Percentiles rank a stretch among this genome's conserved stretches.
phyloP scores from a whole-genome alignment of 768 basidiomycete species.

The Kwoniella bestiolae region DNA sequence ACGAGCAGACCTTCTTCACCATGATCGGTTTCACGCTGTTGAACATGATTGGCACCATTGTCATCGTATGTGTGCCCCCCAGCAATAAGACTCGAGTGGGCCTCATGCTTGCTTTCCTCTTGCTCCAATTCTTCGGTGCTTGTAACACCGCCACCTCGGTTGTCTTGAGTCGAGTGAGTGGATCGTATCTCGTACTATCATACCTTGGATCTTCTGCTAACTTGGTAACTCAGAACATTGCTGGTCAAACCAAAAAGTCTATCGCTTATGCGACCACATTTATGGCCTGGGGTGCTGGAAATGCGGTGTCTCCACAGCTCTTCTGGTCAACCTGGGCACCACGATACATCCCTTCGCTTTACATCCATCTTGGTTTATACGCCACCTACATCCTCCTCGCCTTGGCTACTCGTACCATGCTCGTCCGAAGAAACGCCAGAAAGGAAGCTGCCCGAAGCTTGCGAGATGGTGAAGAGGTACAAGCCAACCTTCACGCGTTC shows the following conservation, averaged over 20 bases:
- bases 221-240: too few relatives aligned
- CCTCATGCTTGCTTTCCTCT: constrained; percentile 64
- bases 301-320: constrained; percentile 63
- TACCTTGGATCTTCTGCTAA: too few relatives aligned
- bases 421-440: constrained; percentile 59
- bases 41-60: constrained; percentile 63
- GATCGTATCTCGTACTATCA: background rate
- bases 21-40: constrained; percentile 63
- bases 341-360: constrained; percentile 58
- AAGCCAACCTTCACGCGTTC: constrained; percentile 35
- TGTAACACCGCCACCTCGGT: constrained; percentile 26
- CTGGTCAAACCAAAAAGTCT: constrained; percentile 64
- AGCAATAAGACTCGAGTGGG: constrained; percentile 61
- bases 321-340: constrained; percentile 62
- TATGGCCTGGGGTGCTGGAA: constrained; percentile 63
- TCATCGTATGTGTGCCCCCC: constrained; percentile 61
- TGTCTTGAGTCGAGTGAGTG: constrained; percentile 24
- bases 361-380: constrained; percentile 21
- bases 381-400: constrained; percentile 22
- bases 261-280: constrained; percentile 62
- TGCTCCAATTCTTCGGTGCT: constrained; percentile 35
- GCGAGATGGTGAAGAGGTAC: constrained; percentile 6
- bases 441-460: constrained; percentile 24
- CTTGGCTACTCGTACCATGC: constrained; percentile 20
- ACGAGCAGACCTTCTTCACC: constrained; percentile 60